These are phyloP conservation scores for Aspergillus saccharolyticus DNA, from an alignment of 495 filamentous ascomycete species.

Conservation along the genomic window DNA sequence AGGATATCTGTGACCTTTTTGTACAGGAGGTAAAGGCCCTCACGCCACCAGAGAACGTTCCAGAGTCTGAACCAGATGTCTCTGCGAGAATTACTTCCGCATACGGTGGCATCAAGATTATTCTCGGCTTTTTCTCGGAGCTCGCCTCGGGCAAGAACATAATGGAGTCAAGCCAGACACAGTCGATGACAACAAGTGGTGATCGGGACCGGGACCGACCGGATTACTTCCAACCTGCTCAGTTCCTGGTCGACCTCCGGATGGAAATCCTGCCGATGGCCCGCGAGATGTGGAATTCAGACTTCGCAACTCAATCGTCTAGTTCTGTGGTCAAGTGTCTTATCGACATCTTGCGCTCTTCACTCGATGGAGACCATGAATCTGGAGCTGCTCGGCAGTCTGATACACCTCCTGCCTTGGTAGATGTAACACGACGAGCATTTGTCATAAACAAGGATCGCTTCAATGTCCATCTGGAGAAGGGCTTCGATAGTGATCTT, in stretches of 20 bases:
- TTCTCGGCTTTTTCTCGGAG: conserved; percentile 73
- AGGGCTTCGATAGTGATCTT: conserved; percentile 52
- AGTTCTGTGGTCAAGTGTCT: conserved; percentile 70
- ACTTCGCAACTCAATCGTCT: conserved; percentile 65
- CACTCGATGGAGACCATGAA: conserved; percentile 74
- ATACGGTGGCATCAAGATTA: conserved; percentile 71
- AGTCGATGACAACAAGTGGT: conserved; percentile 51
- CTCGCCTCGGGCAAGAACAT: conserved; percentile 73
- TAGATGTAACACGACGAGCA: conserved; percentile 32
- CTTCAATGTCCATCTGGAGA: conserved; percentile 35
- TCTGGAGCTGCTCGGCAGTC: conserved; percentile 54
- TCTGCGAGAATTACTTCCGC: conserved; percentile 49
- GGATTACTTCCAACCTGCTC: conserved; percentile 65
- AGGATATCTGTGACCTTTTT: conserved; percentile 68
- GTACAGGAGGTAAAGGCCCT: conserved; percentile 57
- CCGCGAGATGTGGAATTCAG: conserved; percentile 72
- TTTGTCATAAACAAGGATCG: conserved; percentile 48
- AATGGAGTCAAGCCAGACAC: conserved; percentile 63
- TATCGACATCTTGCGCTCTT: conserved; percentile 76
- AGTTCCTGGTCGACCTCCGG: conserved; percentile 84
- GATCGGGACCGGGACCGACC: conserved; percentile 52
- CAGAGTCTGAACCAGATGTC: conserved; percentile 42
- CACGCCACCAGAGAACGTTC: conserved; percentile 27
- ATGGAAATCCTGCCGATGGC: conserved; percentile 77
- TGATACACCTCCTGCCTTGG: conserved; percentile 44